phyloP scores from a whole-genome alignment of 2,329 filamentous ascomycete species.

The Arthrobotrys entomopaga region DNA sequence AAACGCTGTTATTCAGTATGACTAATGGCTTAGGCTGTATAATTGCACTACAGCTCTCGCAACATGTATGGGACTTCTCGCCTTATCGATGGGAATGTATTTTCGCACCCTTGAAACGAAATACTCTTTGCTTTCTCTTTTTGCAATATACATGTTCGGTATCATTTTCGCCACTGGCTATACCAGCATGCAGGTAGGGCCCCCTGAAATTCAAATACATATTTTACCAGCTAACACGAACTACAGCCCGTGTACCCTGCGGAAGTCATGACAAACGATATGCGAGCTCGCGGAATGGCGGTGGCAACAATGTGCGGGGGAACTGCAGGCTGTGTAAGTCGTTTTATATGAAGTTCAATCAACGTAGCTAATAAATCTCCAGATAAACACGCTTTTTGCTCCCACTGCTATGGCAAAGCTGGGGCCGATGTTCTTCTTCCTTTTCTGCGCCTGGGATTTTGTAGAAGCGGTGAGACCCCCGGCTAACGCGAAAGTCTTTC shows the following conservation, averaged over 20 bases:
- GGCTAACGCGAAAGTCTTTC: neutral
- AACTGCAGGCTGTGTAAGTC: slow-evolving; percentile 61
- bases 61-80: slow-evolving; percentile 62
- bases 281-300: slow-evolving; percentile 62
- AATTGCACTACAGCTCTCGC: slow-evolving; percentile 61
- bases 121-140: slow-evolving; percentile 63
- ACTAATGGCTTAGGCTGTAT: slow-evolving; percentile 56
- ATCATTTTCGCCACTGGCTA: slow-evolving; percentile 60
- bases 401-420: slow-evolving; percentile 60
- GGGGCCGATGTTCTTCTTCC: slow-evolving; percentile 64
- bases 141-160: slow-evolving; percentile 63
- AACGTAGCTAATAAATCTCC: slow-evolving; percentile 44
- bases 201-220: neutral
- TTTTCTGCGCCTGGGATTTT: slow-evolving; percentile 66
- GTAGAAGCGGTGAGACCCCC: slow-evolving; percentile 62
- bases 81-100: slow-evolving; percentile 61
- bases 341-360: slow-evolving; percentile 8
- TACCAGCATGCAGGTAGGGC: slow-evolving; percentile 61
- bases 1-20: neutral
- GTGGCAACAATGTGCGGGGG: slow-evolving; percentile 61
- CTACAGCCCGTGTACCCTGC: slow-evolving; percentile 60
- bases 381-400: slow-evolving; percentile 58
- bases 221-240: neutral
- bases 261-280: slow-evolving; percentile 62
- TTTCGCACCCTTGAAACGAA: slow-evolving; percentile 57